These are phyloP conservation scores for Ramaria rubella DNA, from an alignment of 768 basidiomycete species.

Conservation along the genomic window DNA sequence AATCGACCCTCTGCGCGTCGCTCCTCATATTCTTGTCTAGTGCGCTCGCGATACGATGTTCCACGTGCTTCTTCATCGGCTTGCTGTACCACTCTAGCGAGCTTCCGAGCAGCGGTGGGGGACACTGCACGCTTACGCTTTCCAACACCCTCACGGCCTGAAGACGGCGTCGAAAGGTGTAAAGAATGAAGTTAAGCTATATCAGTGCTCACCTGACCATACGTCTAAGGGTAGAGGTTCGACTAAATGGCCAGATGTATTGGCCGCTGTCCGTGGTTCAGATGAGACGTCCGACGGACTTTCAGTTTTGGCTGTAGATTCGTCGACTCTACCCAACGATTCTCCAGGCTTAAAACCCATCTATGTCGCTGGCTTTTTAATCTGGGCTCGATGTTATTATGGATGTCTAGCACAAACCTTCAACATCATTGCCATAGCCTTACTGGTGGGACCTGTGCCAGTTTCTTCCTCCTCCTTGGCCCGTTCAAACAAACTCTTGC, in stretches of 20 bases:
- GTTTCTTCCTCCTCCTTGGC: slow-evolving; percentile 54
- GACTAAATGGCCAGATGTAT: slow-evolving; percentile 35
- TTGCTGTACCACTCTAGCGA: slow-evolving; percentile 52
- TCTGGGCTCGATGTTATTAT: no score
- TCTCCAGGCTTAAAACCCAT: slow-evolving; percentile 90
- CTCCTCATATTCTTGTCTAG: slow-evolving; percentile 68
- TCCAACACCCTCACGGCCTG: slow-evolving; percentile 67
- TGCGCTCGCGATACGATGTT: slow-evolving; percentile 61
- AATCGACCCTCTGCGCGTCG: slow-evolving; percentile 67
- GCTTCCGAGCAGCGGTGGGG: slow-evolving; percentile 53
- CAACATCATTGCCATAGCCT: slow-evolving; percentile 85
- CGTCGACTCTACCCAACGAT: slow-evolving; percentile 45
- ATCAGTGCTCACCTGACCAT: slow-evolving; percentile 73
- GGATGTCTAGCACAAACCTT: slow-evolving; percentile 30
- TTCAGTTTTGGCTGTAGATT: slow-evolving; percentile 1
- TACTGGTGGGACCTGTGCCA: slow-evolving; percentile 51
- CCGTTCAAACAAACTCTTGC: slow-evolving; percentile 73
- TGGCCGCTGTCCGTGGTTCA: background rate
- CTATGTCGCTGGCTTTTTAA: slow-evolving; percentile 8
- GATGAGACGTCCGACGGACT: slow-evolving; percentile 3
- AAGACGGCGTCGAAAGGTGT: background rate
- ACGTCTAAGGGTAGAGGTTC: slow-evolving; percentile 73
- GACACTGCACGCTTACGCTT: slow-evolving; percentile 59
- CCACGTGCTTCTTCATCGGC: slow-evolving; percentile 48
- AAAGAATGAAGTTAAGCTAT: background rate